These are phyloP conservation scores for Saururus chinensis DNA, from an alignment of 164 flowering plant genomes.

Conservation along the genomic window DNA sequence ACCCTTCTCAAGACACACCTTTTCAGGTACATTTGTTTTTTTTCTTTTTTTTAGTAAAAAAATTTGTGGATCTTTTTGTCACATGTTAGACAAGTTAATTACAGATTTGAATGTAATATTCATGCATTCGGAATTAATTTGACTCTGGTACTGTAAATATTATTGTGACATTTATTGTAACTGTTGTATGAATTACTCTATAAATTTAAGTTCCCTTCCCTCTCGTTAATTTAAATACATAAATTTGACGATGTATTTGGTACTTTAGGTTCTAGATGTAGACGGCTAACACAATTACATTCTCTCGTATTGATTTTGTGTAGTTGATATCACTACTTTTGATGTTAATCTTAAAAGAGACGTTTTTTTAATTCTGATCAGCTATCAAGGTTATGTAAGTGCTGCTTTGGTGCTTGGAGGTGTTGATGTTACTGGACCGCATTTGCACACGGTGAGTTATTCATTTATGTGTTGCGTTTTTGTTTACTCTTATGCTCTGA, in stretches of 20 bases:
- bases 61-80: not conserved
- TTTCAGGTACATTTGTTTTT: conserved; percentile 40
- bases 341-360: not conserved
- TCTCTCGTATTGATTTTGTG: no score
- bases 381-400: conserved; percentile 84
- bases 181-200: no score
- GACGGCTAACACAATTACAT: no score
- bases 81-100: no score
- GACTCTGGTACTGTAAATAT: not conserved
- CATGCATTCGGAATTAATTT: not conserved
- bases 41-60: not conserved
- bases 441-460: conserved; percentile 82
- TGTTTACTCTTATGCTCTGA: not conserved
- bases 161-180: not conserved
- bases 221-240: no score
- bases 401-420: conserved; percentile 99
- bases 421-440: conserved; percentile 96
- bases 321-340: no score
- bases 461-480: not conserved
- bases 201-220: no score
- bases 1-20: conserved; percentile 84
- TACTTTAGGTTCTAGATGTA: no score
- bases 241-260: no score
- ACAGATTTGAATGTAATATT: no score
- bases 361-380: conserved; percentile 13